A percentile compares a stretch with the other conserved stretches of the same genome.
Conservation (phyloP, 1,284 basidiomycete genomes). For the Cryptococcus hybrid region DNA sequence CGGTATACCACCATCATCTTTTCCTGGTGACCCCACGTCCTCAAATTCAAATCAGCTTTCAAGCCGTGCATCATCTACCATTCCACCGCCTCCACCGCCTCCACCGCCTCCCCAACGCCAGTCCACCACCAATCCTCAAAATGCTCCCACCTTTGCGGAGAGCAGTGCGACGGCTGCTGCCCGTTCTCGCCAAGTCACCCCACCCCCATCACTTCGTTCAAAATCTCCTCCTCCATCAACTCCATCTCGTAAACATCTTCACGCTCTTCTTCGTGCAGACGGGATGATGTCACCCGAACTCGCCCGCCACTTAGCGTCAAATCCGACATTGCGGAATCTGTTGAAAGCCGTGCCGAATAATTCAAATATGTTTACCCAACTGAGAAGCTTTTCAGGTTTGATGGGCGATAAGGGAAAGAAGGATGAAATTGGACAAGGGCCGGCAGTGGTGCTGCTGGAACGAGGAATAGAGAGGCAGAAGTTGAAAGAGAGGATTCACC, state of each 20-base stretch:
- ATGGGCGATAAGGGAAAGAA: conserved; percentile 7
- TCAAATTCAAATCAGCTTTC: conserved; percentile 6
- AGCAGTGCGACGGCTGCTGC: too few species aligned
- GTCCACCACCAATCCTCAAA: background rate
- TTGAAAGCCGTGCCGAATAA: conserved; percentile 37
- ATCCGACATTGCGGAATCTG: conserved; percentile 36
- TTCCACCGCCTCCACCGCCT: background rate
- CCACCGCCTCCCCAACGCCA: background rate
- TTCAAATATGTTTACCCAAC: conserved; percentile 7
- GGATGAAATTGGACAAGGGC: background rate
- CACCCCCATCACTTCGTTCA: conserved; percentile 27
- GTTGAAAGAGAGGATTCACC: conserved; percentile 2
- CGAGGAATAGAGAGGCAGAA: background rate
- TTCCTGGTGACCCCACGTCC: conserved; percentile 12
- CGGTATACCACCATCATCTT: conserved; percentile 13
- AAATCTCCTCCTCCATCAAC: conserved; percentile 43
- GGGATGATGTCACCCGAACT: conserved; percentile 42
- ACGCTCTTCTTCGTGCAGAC: conserved; percentile 36
- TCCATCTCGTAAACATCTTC: conserved; percentile 34
- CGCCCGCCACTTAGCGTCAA: conserved; percentile 35
- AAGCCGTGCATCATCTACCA: conserved; percentile 1
- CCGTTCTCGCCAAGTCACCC: conserved; percentile 20
- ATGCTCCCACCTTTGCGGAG: background rate
- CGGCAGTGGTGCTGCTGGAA: background rate
- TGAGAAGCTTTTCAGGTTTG: conserved; percentile 9